Percentiles rank a stretch among this genome's conserved stretches.
Evolutionary conservation across 192 early-diverging fungal species (phyloP).

Genomic region (Allomyces arbusculus): DNA sequence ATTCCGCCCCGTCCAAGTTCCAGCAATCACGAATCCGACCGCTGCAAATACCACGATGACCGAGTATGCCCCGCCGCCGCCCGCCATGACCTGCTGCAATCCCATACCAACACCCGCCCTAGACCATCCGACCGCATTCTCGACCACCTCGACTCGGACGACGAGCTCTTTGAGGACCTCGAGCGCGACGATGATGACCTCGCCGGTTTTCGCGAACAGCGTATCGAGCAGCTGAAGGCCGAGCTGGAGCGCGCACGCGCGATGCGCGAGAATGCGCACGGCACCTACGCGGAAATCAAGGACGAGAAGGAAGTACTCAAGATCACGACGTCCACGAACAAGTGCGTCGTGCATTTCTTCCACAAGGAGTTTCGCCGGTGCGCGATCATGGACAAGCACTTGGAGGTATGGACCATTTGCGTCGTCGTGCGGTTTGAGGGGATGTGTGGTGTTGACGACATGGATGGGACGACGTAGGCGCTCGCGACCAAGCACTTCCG

Average conservation of each 20-base stretch:
- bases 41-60: too few species aligned
- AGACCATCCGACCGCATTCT: background rate
- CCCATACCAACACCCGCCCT: too few species aligned
- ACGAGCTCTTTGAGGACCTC: slow-evolving; percentile 61
- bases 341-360: slow-evolving; percentile 67
- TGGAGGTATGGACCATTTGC: slow-evolving; percentile 25
- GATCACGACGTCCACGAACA: slow-evolving; percentile 46
- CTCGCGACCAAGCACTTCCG: slow-evolving; percentile 62
- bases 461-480: slow-evolving; percentile 5
- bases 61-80: too few species aligned
- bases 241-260: slow-evolving; percentile 48
- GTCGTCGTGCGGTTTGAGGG: background rate
- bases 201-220: slow-evolving; percentile 53
- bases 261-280: slow-evolving; percentile 43
- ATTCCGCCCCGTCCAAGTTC: too few species aligned
- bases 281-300: slow-evolving; percentile 48
- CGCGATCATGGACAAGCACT: slow-evolving; percentile 77
- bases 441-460: background rate
- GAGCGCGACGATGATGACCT: slow-evolving; percentile 65
- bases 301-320: slow-evolving; percentile 71
- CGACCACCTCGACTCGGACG: slow-evolving; percentile 17
- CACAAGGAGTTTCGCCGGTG: slow-evolving; percentile 88
- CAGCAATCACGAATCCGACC: too few species aligned
- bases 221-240: slow-evolving; percentile 62
- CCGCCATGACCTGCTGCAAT: too few species aligned